Conservation (phyloP, 495 filamentous ascomycete species). For the Parachaetomium inaequale region DNA sequence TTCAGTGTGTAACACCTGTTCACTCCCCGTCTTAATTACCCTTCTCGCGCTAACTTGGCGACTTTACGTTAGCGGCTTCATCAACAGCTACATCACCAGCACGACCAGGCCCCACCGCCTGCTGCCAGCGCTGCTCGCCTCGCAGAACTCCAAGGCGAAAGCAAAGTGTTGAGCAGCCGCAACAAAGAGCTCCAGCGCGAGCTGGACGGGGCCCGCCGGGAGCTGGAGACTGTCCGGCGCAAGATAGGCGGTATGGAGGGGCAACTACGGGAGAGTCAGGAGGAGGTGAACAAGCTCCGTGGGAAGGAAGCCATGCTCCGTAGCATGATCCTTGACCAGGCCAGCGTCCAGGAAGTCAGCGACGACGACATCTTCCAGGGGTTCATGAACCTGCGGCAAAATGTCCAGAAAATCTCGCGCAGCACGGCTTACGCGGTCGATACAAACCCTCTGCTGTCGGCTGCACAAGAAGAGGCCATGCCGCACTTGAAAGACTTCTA, state of each 20-base stretch:
- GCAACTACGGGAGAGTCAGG: not conserved
- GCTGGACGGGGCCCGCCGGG: not conserved
- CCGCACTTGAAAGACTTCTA: not conserved
- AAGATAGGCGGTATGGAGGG: not conserved
- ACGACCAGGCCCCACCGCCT: not conserved
- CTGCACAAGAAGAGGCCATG: not conserved
- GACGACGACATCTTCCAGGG: not conserved
- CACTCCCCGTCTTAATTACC: no score
- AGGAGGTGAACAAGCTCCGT: not conserved
- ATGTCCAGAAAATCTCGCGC: not conserved
- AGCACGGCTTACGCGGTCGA: not conserved
- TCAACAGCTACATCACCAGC: not conserved
- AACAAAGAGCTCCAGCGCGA: not conserved
- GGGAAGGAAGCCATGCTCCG: slow-evolving; percentile 1
- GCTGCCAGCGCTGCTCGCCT: not conserved
- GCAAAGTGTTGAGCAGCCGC: not conserved
- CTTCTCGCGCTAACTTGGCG: no score
- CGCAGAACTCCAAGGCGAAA: not conserved
- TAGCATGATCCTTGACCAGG: not conserved
- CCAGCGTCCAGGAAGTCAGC: not conserved
- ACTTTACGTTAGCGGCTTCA: not conserved
- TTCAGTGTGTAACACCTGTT: no score
- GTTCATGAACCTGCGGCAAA: not conserved
- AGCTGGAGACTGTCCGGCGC: not conserved
- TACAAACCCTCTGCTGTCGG: not conserved